These are phyloP conservation scores for Cyclostephanos tholiformis DNA, from an alignment of 108 stramenopile species.

Conservation along the genomic window DNA sequence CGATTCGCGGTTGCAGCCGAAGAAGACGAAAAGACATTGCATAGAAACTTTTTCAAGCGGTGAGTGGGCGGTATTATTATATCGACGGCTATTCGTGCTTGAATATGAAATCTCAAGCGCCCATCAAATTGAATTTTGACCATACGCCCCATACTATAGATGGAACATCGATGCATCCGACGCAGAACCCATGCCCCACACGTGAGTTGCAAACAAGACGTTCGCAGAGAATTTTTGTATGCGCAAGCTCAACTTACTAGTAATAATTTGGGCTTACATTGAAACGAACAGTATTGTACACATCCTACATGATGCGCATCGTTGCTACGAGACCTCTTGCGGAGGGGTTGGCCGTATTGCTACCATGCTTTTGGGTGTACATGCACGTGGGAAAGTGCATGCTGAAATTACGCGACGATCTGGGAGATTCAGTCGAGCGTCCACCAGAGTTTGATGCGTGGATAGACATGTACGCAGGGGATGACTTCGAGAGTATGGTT, in stretches of 20 bases:
- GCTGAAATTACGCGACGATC: slow-evolving; percentile 70
- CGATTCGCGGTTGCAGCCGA: slow-evolving; percentile 77
- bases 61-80: slow-evolving; percentile 19
- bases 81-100: not conserved
- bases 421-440: slow-evolving; percentile 62
- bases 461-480: slow-evolving; percentile 90
- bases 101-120: not conserved
- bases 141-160: not conserved
- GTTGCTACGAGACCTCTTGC: slow-evolving; percentile 62
- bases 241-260: not conserved
- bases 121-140: not conserved
- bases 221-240: not conserved
- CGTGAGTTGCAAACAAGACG: not conserved
- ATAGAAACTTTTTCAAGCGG: slow-evolving; percentile 71
- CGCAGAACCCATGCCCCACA: slow-evolving; percentile 74
- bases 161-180: slow-evolving; percentile 64
- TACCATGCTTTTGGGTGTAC: slow-evolving; percentile 92
- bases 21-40: slow-evolving; percentile 73
- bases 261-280: not conserved
- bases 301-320: slow-evolving; percentile 79
- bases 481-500: slow-evolving; percentile 81
- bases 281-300: slow-evolving; percentile 59
- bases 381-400: slow-evolving; percentile 87
- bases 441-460: slow-evolving; percentile 81
- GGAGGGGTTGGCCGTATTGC: slow-evolving; percentile 77